Conservation (phyloP, 2,329 filamentous ascomycete genomes). For the Colletotrichum australisinense region DNA sequence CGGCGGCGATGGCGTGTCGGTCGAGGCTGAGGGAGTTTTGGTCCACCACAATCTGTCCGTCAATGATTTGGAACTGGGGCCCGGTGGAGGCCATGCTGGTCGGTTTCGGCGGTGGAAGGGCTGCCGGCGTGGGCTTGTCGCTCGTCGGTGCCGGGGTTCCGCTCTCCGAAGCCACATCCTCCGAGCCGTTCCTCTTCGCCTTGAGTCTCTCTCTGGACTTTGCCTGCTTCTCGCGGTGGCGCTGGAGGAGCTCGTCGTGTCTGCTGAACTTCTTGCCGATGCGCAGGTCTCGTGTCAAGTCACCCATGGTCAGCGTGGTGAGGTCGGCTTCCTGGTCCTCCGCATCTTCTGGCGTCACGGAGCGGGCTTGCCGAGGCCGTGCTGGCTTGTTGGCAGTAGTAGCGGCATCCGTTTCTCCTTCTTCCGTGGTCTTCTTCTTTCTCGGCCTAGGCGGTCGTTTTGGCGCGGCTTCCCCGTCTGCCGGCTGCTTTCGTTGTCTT, state of each 20-base stretch:
- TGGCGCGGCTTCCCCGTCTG: constrained; percentile 17
- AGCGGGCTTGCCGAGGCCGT: constrained; percentile 52
- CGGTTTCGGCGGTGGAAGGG: constrained; percentile 40
- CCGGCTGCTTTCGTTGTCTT: constrained; percentile 30
- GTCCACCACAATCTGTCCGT: constrained; percentile 80
- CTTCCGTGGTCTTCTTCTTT: constrained; percentile 26
- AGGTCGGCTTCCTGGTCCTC: constrained; percentile 73
- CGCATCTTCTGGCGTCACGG: constrained; percentile 71
- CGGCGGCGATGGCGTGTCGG: constrained; percentile 71
- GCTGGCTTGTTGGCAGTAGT: neutral
- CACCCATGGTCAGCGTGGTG: constrained; percentile 76
- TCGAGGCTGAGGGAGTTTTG: constrained; percentile 76
- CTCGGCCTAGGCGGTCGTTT: constrained; percentile 36
- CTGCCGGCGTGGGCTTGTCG: constrained; percentile 25
- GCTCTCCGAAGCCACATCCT: constrained; percentile 37
- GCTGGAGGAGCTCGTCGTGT: constrained; percentile 77
- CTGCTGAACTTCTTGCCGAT: constrained; percentile 82
- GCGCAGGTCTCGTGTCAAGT: constrained; percentile 75
- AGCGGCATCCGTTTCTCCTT: constrained; percentile 31
- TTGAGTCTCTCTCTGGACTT: constrained; percentile 46
- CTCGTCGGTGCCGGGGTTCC: constrained; percentile 21
- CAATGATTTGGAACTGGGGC: constrained; percentile 71
- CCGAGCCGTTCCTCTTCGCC: constrained; percentile 38
- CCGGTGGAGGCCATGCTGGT: constrained; percentile 45
- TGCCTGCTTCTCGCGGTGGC: constrained; percentile 65